A percentile compares a stretch with the other conserved stretches of the same genome.
phyloP scores from a whole-genome alignment of 768 basidiomycete genomes.

The Tylopilus felleus region DNA sequence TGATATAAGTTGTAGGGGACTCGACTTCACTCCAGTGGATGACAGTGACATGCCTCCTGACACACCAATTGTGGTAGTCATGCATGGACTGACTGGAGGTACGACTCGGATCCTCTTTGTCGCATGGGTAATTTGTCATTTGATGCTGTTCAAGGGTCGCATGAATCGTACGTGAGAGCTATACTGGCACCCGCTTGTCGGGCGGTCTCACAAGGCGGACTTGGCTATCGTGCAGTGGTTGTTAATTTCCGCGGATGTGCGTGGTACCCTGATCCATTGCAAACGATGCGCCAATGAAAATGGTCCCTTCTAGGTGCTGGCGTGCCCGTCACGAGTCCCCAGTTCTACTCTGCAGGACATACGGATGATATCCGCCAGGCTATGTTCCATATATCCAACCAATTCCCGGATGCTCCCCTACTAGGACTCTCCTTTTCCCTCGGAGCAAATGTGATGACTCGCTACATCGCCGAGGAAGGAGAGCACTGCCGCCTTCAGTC shows the following conservation, averaged over 20 bases:
- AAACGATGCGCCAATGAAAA: conserved; percentile 15
- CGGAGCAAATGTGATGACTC: conserved; percentile 86
- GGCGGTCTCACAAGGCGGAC: conserved; percentile 72
- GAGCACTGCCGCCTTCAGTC: conserved; percentile 55
- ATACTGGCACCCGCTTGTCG: conserved; percentile 72
- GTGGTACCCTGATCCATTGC: conserved; percentile 28
- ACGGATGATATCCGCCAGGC: conserved; percentile 88
- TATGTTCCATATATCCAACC: conserved; percentile 65
- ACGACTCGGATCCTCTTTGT: conserved; percentile 1
- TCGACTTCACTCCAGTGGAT: conserved; percentile 32
- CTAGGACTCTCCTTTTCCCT: conserved; percentile 91
- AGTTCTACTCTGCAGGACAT: conserved; percentile 84
- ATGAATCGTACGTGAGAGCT: conserved; percentile 87
- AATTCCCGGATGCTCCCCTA: conserved; percentile 77
- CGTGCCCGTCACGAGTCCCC: conserved; percentile 74
- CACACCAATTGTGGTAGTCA: conserved; percentile 32
- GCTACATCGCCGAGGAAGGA: conserved; percentile 86
- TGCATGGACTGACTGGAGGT: conserved; percentile 35
- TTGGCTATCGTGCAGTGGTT: conserved; percentile 87
- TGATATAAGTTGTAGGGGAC: conserved; percentile 21
- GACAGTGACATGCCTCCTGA: conserved; percentile 17
- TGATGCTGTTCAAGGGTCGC: conserved; percentile 54
- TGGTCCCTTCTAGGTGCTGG: conserved; percentile 61
- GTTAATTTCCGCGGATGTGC: conserved; percentile 91
- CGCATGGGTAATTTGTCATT: not conserved